Percentiles rank a stretch among this genome's conserved stretches.
Evolutionary conservation across 768 basidiomycete species (phyloP).

Genomic region (Rossbeevera mucosa): DNA sequence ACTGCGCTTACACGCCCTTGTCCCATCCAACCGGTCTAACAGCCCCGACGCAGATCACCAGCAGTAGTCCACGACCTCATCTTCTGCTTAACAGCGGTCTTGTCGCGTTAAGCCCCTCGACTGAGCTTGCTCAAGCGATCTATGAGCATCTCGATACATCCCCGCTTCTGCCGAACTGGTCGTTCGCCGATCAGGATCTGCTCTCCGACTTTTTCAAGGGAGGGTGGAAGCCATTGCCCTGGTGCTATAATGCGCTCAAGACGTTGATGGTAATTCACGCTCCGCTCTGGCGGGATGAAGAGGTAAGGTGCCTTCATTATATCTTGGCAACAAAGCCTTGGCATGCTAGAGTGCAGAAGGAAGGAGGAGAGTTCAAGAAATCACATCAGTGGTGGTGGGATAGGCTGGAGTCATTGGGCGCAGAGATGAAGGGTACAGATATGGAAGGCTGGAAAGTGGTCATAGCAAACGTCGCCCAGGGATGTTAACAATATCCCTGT

Average conservation of each 20-base stretch:
- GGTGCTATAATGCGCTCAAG: conserved; percentile 91
- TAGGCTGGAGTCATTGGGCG: conserved; percentile 41
- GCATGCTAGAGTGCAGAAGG: conserved; percentile 46
- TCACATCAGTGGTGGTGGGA: conserved; percentile 82
- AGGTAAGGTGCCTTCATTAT: conserved; percentile 84
- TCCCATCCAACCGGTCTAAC: conserved; percentile 43
- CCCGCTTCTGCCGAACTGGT: conserved; percentile 48
- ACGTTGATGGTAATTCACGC: conserved; percentile 70
- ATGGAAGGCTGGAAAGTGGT: conserved; percentile 49
- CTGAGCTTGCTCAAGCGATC: conserved; percentile 49
- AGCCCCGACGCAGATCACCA: conserved; percentile 39
- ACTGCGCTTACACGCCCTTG: conserved; percentile 74
- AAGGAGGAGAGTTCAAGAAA: conserved; percentile 45
- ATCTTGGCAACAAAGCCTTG: conserved; percentile 87
- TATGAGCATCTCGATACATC: conserved; percentile 40
- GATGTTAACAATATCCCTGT: not conserved
- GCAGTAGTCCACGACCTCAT: conserved; percentile 64
- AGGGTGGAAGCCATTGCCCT: conserved; percentile 74
- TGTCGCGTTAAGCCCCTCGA: conserved; percentile 79
- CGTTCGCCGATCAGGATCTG: conserved; percentile 94
- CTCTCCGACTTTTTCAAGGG: conserved; percentile 76
- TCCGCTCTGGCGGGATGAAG: conserved; percentile 77
- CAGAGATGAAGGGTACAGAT: conserved; percentile 42
- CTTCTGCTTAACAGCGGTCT: conserved; percentile 87
- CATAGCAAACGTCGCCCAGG: conserved; percentile 41